These are phyloP conservation scores for Colletotrichum cordylinicola DNA, from an alignment of 2,329 filamentous ascomycete species.

Conservation along the genomic window DNA sequence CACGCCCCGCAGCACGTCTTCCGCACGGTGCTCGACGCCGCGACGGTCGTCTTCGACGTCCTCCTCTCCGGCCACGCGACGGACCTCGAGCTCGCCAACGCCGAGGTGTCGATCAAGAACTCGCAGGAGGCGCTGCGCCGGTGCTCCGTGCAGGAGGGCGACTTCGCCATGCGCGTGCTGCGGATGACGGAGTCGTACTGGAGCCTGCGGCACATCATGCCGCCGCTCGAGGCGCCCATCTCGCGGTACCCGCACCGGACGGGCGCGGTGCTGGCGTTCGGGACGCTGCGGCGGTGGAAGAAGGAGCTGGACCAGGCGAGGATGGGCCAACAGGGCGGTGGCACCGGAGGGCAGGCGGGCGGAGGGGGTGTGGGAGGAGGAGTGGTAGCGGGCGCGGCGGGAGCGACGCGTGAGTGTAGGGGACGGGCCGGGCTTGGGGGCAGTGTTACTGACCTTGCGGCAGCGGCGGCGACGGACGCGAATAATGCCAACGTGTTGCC, in stretches of 20 bases:
- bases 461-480: conserved; percentile 6
- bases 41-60: conserved; percentile 39
- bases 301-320: conserved; percentile 41
- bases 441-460: conserved; percentile 16
- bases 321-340: background rate
- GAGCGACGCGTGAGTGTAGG: conserved; percentile 15
- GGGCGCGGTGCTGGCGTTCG: conserved; percentile 54
- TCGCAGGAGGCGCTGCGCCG: conserved; percentile 36
- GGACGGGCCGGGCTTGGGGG: background rate
- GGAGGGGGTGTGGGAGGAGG: background rate
- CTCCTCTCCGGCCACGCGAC: conserved; percentile 34
- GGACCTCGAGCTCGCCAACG: conserved; percentile 20
- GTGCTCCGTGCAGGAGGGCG: conserved; percentile 53
- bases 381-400: background rate
- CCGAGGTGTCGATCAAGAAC: conserved; percentile 16
- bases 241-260: conserved; percentile 51
- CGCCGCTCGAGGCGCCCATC: conserved; percentile 43
- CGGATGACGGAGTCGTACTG: conserved; percentile 57
- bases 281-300: conserved; percentile 55
- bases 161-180: conserved; percentile 51
- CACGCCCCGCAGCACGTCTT: conserved; percentile 58
- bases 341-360: conserved; percentile 11
- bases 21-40: conserved; percentile 49
- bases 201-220: conserved; percentile 43
- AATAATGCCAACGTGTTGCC: background rate